phyloP scores from a whole-genome alignment of 2,329 filamentous ascomycete species.

The Cercospora berteroae region DNA sequence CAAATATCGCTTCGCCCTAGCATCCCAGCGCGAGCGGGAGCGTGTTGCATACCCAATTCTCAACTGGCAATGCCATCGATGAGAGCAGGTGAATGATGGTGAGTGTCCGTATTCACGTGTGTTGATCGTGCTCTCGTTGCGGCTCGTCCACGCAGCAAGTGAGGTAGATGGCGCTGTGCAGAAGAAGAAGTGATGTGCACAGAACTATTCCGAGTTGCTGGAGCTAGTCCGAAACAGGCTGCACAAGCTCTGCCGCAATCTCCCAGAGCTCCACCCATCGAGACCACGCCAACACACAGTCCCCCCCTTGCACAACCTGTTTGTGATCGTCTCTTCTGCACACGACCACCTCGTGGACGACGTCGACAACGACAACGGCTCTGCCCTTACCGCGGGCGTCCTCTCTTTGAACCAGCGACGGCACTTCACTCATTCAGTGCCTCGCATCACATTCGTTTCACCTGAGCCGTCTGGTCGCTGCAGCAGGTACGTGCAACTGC shows the following conservation, averaged over 20 bases:
- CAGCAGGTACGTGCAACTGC: slow-evolving; percentile 11
- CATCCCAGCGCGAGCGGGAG: neutral
- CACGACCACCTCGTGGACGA: neutral
- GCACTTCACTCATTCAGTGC: slow-evolving; percentile 14
- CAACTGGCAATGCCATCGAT: neutral
- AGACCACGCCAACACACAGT: neutral
- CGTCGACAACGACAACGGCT: neutral
- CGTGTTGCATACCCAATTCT: neutral
- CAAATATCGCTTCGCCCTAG: neutral
- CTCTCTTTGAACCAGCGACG: slow-evolving; percentile 9
- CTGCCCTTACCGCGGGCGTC: slow-evolving; percentile 9
- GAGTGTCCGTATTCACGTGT: neutral
- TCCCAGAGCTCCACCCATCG: neutral
- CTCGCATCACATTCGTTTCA: slow-evolving; percentile 8
- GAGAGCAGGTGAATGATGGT: neutral
- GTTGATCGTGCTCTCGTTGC: neutral
- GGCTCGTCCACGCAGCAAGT: neutral
- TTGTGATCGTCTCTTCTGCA: neutral
- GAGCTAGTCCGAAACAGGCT: neutral
- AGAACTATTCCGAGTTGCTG: neutral
- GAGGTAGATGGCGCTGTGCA: neutral
- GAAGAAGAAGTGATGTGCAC: neutral
- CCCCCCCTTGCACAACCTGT: neutral
- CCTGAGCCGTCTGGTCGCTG: neutral
- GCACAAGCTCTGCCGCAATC: neutral